These are phyloP conservation scores for Fraxinus excelsior DNA, from an alignment of 257 asterid species.

Conservation along the genomic window DNA sequence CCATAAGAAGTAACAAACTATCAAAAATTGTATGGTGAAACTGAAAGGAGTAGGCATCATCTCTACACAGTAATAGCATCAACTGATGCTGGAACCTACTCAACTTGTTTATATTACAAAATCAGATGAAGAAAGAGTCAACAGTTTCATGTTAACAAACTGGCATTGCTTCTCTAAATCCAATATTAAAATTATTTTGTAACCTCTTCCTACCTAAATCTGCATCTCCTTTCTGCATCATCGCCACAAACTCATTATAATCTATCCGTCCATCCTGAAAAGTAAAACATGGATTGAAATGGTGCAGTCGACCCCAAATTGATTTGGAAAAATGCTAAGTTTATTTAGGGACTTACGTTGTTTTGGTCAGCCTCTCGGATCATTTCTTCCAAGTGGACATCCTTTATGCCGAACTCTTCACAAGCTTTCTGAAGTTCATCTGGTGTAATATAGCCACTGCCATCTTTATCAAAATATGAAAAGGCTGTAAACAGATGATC, in stretches of 20 bases:
- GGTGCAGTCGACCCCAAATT: too few relatives aligned
- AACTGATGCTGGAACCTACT: neutral
- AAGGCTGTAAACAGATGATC: constrained; percentile 35
- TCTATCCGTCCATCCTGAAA: constrained; percentile 41
- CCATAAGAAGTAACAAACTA: too few relatives aligned
- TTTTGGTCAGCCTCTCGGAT: constrained; percentile 40
- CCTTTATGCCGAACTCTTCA: constrained; percentile 34
- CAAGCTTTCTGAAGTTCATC: constrained; percentile 40
- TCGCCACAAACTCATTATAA: constrained; percentile 33
- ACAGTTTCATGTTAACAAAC: constrained; percentile 18
- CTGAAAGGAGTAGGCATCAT: too few relatives aligned
- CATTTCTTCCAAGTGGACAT: constrained; percentile 33
- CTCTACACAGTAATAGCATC: too few relatives aligned
- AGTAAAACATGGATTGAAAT: neutral
- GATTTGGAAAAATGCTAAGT: neutral
- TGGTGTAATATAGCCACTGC: constrained; percentile 36
- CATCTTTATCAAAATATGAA: constrained; percentile 40
- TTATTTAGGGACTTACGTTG: constrained; percentile 22
- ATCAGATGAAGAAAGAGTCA: neutral
- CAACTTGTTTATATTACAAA: neutral
- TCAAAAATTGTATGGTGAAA: too few relatives aligned
- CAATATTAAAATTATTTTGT: constrained; percentile 22
- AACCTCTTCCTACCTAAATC: constrained; percentile 19
- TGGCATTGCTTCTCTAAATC: constrained; percentile 23
- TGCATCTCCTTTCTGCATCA: constrained; percentile 37